Conservation (phyloP, 1,139 yeast species). For the Debaryomyces coudertii region DNA sequence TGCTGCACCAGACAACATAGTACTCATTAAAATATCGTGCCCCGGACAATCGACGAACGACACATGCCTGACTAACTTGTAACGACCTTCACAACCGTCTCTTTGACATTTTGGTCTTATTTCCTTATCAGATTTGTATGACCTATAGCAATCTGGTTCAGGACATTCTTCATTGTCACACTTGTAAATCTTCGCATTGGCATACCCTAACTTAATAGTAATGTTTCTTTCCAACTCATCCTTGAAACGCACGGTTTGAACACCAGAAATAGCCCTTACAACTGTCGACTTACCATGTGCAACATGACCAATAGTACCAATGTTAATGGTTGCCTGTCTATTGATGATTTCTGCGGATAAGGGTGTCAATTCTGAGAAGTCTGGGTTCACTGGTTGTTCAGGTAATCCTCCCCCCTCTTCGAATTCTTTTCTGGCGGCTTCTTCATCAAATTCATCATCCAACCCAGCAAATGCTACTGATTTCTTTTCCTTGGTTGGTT, state of each 20-base stretch:
- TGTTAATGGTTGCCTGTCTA: conserved; percentile 98
- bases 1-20: conserved; percentile 99
- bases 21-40: conserved; percentile 99
- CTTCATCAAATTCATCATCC: conserved; percentile 65
- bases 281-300: conserved; percentile 99
- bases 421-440: conserved; percentile 73
- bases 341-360: conserved; percentile 92
- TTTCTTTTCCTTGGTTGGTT: conserved; percentile 58
- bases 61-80: conserved; percentile 90
- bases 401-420: conserved; percentile 99
- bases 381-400: conserved; percentile 90
- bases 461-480: conserved; percentile 82
- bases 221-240: conserved; percentile 98
- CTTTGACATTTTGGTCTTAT: conserved; percentile 89
- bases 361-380: conserved; percentile 77
- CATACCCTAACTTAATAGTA: conserved; percentile 97
- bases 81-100: conserved; percentile 83
- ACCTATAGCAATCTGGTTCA: conserved; percentile 93
- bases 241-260: conserved; percentile 97
- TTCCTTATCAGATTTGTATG: conserved; percentile 93
- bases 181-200: conserved; percentile 96
- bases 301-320: conserved; percentile 99
- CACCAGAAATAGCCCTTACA: conserved; percentile 98
- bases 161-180: conserved; percentile 87
- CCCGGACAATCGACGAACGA: conserved; percentile 99